These are phyloP conservation scores for Chalciporus piperatoides DNA, from an alignment of 1,284 basidiomycete genomes.

Conservation along the genomic window DNA sequence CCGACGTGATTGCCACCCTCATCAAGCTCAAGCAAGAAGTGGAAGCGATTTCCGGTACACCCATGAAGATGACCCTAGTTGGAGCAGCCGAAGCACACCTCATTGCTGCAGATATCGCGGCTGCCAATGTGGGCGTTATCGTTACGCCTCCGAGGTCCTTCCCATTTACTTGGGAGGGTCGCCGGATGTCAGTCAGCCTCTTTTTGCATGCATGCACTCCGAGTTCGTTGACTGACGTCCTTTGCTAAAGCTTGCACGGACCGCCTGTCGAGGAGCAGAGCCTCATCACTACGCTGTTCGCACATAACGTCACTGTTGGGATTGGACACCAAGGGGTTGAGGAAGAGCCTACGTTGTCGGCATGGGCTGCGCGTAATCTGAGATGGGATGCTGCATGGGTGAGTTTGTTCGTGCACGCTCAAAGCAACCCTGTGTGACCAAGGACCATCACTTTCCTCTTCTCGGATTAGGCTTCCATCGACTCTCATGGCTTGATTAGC, in stretches of 20 bases:
- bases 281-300: constrained; percentile 58
- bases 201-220: neutral
- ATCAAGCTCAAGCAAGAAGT: constrained; percentile 73
- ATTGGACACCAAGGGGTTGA: constrained; percentile 47
- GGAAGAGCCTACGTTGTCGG: constrained; percentile 16
- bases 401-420: constrained; percentile 1
- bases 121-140: constrained; percentile 72
- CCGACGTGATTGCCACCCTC: constrained; percentile 77
- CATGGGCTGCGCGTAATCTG: constrained; percentile 57
- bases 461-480: constrained; percentile 18
- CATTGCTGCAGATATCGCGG: constrained; percentile 70
- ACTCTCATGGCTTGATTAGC: constrained; percentile 22
- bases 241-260: constrained; percentile 51
- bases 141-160: constrained; percentile 57
- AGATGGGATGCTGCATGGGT: constrained; percentile 48
- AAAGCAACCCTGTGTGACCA: neutral
- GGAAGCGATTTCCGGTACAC: constrained; percentile 40
- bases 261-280: constrained; percentile 70
- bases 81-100: constrained; percentile 76
- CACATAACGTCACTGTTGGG: constrained; percentile 71
- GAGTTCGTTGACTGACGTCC: constrained; percentile 13
- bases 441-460: neutral
- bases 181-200: constrained; percentile 41
- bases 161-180: constrained; percentile 55
- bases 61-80: constrained; percentile 55